A percentile compares a stretch with the other conserved stretches of the same genome.
Conservation (phyloP, 192 early-diverging fungal genomes). For the Helicostylum pulchrum region DNA sequence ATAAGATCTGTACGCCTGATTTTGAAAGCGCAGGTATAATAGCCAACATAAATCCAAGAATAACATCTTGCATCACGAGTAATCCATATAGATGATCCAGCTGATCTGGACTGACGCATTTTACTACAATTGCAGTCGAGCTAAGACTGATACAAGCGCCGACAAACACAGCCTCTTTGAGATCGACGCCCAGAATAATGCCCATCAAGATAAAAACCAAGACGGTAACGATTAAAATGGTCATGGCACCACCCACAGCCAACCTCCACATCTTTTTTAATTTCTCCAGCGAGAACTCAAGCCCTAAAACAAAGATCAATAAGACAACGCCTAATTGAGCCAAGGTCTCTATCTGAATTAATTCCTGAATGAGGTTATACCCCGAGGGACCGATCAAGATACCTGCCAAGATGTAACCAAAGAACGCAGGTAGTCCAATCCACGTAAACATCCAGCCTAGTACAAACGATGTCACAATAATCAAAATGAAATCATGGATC, state of each 20-base stretch:
- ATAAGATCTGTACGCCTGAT: conserved; percentile 38
- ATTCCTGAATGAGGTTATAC: conserved; percentile 48
- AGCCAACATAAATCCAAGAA: conserved; percentile 53
- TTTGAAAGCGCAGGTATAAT: conserved; percentile 39
- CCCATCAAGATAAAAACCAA: conserved; percentile 37
- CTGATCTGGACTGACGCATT: conserved; percentile 40
- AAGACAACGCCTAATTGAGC: conserved; percentile 54
- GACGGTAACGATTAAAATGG: conserved; percentile 43
- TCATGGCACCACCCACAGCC: conserved; percentile 41
- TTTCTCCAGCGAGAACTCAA: conserved; percentile 58
- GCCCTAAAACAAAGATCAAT: conserved; percentile 55
- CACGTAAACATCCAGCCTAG: conserved; percentile 39
- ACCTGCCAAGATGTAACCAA: conserved; percentile 58
- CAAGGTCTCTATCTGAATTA: conserved; percentile 53
- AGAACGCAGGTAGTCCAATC: conserved; percentile 47
- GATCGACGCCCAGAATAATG: conserved; percentile 26
- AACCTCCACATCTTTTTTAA: conserved; percentile 47
- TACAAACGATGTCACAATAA: conserved; percentile 36
- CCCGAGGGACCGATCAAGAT: conserved; percentile 44
- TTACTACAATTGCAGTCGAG: conserved; percentile 51
- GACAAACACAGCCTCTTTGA: conserved; percentile 47
- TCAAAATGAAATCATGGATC: conserved; percentile 43
- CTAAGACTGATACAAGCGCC: conserved; percentile 50
- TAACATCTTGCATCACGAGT: conserved; percentile 55
- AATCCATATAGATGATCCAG: conserved; percentile 51